Conservation (phyloP, 495 filamentous ascomycete species). For the Penicillium lividum region DNA sequence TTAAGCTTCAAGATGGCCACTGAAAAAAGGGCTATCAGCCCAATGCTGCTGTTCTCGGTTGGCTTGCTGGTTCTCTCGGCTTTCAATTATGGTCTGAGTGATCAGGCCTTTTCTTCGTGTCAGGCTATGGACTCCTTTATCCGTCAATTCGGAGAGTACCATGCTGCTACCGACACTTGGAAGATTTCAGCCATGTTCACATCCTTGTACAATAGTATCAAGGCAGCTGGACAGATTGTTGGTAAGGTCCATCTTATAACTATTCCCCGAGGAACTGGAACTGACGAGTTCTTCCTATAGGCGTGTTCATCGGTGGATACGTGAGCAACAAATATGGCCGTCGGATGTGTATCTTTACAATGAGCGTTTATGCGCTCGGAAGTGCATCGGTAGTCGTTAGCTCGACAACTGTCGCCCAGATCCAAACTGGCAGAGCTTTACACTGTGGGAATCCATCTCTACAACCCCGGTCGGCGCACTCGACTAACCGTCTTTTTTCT, state of each 20-base stretch:
- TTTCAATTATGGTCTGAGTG: conserved; percentile 40
- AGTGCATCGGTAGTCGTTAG: conserved; percentile 34
- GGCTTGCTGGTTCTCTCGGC: conserved; percentile 20
- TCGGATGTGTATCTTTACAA: conserved; percentile 35
- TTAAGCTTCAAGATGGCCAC: not conserved
- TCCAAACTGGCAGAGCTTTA: conserved; percentile 33
- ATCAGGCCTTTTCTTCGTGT: conserved; percentile 33
- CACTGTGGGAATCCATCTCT: conserved; percentile 22
- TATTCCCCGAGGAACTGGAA: too few relatives aligned
- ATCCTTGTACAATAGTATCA: conserved; percentile 36
- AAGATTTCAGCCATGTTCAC: conserved; percentile 25
- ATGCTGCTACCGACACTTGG: conserved; percentile 20
- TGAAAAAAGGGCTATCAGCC: conserved; percentile 8
- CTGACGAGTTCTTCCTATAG: conserved; percentile 10
- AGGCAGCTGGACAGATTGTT: conserved; percentile 32
- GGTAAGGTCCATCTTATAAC: conserved; percentile 1
- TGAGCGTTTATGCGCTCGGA: conserved; percentile 37
- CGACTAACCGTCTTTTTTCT: not conserved
- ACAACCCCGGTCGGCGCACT: not conserved
- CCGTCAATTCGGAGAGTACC: conserved; percentile 33
- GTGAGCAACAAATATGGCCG: conserved; percentile 35
- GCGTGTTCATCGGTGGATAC: conserved; percentile 28
- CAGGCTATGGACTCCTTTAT: conserved; percentile 37
- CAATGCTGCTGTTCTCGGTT: conserved; percentile 9
- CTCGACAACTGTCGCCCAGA: conserved; percentile 28